Evolutionary conservation across 2,329 filamentous ascomycete species (phyloP), one percentile per base, ranked within the genome.

Genomic region (Fusarium avenaceum): DNA sequence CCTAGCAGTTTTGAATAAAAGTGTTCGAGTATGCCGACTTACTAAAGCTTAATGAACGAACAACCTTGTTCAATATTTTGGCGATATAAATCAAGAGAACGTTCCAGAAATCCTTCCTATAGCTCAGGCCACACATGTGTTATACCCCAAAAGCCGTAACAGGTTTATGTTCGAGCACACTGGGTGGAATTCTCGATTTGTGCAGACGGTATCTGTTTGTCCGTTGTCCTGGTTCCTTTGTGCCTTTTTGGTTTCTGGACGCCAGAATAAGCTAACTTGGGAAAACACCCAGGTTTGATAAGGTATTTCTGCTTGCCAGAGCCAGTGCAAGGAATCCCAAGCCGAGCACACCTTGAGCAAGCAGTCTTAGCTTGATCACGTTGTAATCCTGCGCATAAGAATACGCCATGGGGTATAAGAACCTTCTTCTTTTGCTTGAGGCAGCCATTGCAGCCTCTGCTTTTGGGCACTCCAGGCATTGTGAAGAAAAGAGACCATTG

Each of bases 381-480:
- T 84, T 85, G 17, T 0, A 4, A 15, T 4, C 13, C 14, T 15
- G 3, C n/a, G 3, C 26, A 10, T 3, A 50, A 28, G 2, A 11
- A 4, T n/a, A 20, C 28, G 13, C 3, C 28, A 19, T 22, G 6
- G 7, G 13, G 7, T 17, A 14, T 22, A 42, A 66, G 14, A 72
- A 83, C 84, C 80, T 85, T 86, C 75, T 86, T 86, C 79, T 85
- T 86, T 65, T 84, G 81, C 61, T 78, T 82, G 33, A 82, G 79
- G 69, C 83, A 86, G 15, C 76, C 80, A 39, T 85, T 80, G 60
- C 84, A 86, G 24, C 81, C 84, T 63, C 80, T 79, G 45, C 82
- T 80, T 6, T 80, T 81, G 8, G 84, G 84, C 11, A 86, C 84
- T 14, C 84, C 84, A 0, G 84, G 82, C 84, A 86, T 85, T 2